phyloP scores from a whole-genome alignment of 202 grass and related monocot genomes.

The Alloteropsis angusta region DNA sequence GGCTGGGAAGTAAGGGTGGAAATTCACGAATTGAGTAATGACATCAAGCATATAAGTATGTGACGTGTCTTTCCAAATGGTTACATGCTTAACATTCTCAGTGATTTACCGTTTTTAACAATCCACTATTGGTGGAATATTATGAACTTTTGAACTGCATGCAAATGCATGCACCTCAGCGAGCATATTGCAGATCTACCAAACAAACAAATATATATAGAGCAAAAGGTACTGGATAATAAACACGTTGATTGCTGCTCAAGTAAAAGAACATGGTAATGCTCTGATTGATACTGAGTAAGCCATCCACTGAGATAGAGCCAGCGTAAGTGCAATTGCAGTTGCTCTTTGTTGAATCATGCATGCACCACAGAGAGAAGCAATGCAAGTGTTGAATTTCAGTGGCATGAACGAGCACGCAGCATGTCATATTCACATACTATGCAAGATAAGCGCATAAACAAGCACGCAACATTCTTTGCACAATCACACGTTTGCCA shows the following conservation, averaged over 20 bases:
- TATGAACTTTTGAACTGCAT: not conserved
- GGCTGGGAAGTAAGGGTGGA: not conserved
- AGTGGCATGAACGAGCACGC: not conserved
- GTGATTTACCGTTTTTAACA: not conserved
- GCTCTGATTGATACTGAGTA: not conserved
- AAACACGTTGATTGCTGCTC: not conserved
- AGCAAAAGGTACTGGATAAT: not conserved
- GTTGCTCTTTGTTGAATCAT: not conserved
- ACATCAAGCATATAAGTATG: not conserved
- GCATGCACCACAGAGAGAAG: not conserved
- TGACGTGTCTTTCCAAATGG: not conserved
- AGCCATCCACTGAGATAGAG: not conserved
- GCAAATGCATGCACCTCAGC: not conserved
- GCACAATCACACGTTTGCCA: not conserved
- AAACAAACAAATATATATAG: not conserved
- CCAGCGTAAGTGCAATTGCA: not conserved
- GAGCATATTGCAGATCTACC: not conserved
- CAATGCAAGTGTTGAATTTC: not conserved
- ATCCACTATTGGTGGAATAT: not conserved
- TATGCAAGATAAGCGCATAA: not conserved
- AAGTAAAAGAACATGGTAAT: not conserved
- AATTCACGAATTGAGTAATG: not conserved
- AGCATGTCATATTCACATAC: not conserved
- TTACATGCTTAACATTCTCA: not conserved
- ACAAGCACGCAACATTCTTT: not conserved